These are phyloP conservation scores for Calocybe gambosa DNA, from an alignment of 1,284 basidiomycete species.

Conservation along the genomic window DNA sequence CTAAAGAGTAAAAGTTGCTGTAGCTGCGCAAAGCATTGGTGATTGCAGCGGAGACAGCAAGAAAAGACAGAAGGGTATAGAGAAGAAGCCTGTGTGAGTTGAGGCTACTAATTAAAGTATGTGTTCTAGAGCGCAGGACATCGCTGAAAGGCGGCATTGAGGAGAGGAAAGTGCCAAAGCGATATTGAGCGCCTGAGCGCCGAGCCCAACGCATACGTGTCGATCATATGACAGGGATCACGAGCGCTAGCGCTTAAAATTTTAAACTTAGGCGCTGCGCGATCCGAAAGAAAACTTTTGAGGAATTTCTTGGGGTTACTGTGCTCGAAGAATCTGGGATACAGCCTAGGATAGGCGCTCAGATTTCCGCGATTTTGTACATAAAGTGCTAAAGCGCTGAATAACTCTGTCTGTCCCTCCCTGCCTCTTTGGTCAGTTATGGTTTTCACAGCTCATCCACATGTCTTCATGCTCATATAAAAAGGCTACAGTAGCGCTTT, in stretches of 20 bases:
- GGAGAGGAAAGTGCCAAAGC: constrained; percentile 4
- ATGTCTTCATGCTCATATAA: neutral
- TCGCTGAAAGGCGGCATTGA: constrained; percentile 38
- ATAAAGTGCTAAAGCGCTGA: too few relatives aligned
- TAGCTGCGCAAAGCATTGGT: constrained; percentile 77
- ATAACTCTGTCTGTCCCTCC: neutral
- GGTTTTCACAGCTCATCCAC: neutral
- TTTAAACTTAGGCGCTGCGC: neutral
- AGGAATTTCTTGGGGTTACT: too few relatives aligned
- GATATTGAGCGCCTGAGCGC: neutral
- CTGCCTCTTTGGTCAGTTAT: neutral
- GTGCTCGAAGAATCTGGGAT: too few relatives aligned
- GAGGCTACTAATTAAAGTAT: constrained; percentile 40
- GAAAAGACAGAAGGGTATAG: constrained; percentile 64
- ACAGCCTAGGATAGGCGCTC: too few relatives aligned
- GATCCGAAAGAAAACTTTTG: too few relatives aligned
- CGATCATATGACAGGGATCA: neutral
- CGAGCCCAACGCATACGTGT: neutral
- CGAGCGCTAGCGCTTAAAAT: neutral
- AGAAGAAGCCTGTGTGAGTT: constrained; percentile 61
- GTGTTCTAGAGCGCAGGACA: constrained; percentile 25
- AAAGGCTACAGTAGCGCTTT: neutral
- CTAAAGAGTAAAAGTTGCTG: constrained; percentile 92
- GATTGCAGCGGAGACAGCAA: constrained; percentile 69
- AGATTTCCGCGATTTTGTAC: too few relatives aligned